These are phyloP conservation scores for Fulvia fulva DNA, from an alignment of 2,329 filamentous ascomycete genomes.

Conservation along the genomic window DNA sequence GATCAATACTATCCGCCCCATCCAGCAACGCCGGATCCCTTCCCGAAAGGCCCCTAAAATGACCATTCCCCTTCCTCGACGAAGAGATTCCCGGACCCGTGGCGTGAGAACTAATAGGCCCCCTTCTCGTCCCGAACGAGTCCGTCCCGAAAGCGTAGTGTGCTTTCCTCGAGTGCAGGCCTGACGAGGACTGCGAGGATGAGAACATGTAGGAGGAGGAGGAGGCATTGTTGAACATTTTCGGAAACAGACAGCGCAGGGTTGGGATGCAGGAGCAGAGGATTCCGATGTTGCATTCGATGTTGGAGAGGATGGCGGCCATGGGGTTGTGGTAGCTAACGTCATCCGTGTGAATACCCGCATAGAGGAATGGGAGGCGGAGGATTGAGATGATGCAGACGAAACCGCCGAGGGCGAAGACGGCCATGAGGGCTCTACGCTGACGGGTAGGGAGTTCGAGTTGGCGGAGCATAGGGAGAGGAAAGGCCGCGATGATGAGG, in stretches of 20 bases:
- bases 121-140: too few species aligned
- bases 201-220: too few species aligned
- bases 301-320: slow-evolving; percentile 31
- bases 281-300: slow-evolving; percentile 36
- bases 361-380: slow-evolving; percentile 28
- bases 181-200: too few species aligned
- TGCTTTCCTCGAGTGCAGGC: too few species aligned
- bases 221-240: slow-evolving; percentile 23
- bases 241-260: slow-evolving; percentile 34
- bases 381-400: slow-evolving; percentile 33
- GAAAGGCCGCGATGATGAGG: slow-evolving; percentile 32
- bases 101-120: too few species aligned
- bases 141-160: too few species aligned
- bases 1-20: too few species aligned
- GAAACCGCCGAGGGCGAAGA: slow-evolving; percentile 34
- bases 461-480: slow-evolving; percentile 31
- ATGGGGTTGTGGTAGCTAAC: slow-evolving; percentile 29
- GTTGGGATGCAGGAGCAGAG: slow-evolving; percentile 37
- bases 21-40: too few species aligned
- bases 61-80: too few species aligned
- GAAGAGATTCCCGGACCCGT: too few species aligned
- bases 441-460: slow-evolving; percentile 32
- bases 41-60: too few species aligned
- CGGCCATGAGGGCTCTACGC: slow-evolving; percentile 31
- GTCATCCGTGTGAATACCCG: slow-evolving; percentile 23